A percentile compares a stretch with the other conserved stretches of the same genome.
Evolutionary conservation across 2,329 filamentous ascomycete genomes (phyloP).

Genomic region (Shiraia bambusicola): DNA sequence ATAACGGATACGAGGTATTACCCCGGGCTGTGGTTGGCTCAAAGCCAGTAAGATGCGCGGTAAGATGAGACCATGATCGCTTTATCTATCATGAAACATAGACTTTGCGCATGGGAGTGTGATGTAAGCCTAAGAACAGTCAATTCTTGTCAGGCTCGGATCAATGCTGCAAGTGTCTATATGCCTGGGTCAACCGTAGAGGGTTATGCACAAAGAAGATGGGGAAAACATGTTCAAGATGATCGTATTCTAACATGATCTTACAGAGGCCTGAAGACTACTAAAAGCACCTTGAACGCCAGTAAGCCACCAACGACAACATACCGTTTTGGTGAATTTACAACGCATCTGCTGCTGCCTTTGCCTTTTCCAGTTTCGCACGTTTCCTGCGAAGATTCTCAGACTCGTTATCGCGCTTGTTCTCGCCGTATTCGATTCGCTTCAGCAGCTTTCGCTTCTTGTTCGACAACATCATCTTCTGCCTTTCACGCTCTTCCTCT

Average conservation of each 20-base stretch:
- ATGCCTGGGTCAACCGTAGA: too few species aligned
- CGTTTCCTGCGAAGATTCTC: slow-evolving; percentile 85
- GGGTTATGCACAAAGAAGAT: too few species aligned
- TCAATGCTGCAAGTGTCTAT: too few species aligned
- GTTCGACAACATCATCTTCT: slow-evolving; percentile 97
- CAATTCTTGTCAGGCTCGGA: too few species aligned
- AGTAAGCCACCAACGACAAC: slow-evolving; percentile 14
- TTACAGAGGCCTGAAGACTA: not conserved
- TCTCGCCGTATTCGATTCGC: slow-evolving; percentile 96
- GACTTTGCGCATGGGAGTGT: too few species aligned
- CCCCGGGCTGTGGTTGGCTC: too few species aligned
- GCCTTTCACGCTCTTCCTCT: slow-evolving; percentile 84
- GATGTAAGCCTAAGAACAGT: too few species aligned
- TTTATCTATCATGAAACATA: too few species aligned
- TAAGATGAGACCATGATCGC: too few species aligned
- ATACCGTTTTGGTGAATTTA: slow-evolving; percentile 12
- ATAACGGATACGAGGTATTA: too few species aligned
- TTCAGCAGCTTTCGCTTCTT: slow-evolving; percentile 97
- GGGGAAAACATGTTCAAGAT: not conserved
- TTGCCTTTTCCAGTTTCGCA: slow-evolving; percentile 75
- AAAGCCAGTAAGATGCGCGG: too few species aligned
- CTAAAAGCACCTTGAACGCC: slow-evolving; percentile 12
- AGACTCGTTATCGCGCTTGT: slow-evolving; percentile 87
- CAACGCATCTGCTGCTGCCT: slow-evolving; percentile 34
- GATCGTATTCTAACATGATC: not conserved